Evolutionary conservation across 2,329 filamentous ascomycete genomes (phyloP).

Genomic region (Epichloe brachyelytri): DNA sequence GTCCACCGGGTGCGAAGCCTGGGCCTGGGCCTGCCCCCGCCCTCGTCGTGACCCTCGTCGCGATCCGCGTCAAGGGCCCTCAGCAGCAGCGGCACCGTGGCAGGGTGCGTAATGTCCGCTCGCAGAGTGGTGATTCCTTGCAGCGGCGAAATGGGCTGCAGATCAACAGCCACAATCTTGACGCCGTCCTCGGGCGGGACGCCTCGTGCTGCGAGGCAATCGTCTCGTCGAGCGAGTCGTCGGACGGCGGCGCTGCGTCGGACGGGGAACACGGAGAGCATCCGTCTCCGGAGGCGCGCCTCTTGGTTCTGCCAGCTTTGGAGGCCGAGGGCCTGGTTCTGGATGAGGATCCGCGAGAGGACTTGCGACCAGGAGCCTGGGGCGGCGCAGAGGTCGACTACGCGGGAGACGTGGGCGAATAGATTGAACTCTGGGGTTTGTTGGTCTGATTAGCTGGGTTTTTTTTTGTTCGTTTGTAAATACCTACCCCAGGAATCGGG

Average conservation of each 20-base stretch:
- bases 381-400: constrained; percentile 91
- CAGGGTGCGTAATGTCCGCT: constrained; percentile 94
- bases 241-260: constrained; percentile 7
- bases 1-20: constrained; percentile 66
- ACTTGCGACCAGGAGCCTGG: constrained; percentile 98
- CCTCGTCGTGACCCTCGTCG: constrained; percentile 21
- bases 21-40: constrained; percentile 19
- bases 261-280: constrained; percentile 37
- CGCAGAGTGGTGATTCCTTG: constrained; percentile 85
- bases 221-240: neutral
- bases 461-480: neutral
- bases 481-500: neutral
- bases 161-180: constrained; percentile 89
- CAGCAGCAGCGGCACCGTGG: constrained; percentile 80
- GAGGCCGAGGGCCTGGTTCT: constrained; percentile 80
- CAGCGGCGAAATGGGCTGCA: constrained; percentile 90
- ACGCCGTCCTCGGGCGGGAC: constrained; percentile 50
- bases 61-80: constrained; percentile 67
- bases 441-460: neutral
- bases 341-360: constrained; percentile 82
- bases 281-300: constrained; percentile 47
- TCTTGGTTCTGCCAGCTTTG: constrained; percentile 80
- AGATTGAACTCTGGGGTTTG: constrained; percentile 67
- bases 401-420: constrained; percentile 77
- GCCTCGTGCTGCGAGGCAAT: neutral